Evolutionary conservation across 768 basidiomycete species (phyloP), one percentile per base, ranked within the genome.

Genomic region (Collybia nuda): DNA sequence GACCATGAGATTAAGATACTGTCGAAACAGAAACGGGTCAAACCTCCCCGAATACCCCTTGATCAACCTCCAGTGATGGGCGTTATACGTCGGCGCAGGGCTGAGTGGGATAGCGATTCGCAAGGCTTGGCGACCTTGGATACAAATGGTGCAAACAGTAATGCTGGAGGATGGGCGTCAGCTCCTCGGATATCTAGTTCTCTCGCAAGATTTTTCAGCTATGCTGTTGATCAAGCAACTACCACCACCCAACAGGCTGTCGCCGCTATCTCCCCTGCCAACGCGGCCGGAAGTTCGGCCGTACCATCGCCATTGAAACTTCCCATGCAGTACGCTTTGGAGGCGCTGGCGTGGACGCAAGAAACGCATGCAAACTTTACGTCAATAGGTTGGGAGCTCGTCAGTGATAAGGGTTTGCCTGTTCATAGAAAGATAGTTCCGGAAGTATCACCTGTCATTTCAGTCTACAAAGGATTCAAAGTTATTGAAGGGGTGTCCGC

Each of bases 401-500:
- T 94, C 23, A 81, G 78, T 44, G 89, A 91, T 50, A 89, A 89
- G 56, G 90, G 85, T 5, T 67, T 94, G 28, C 73, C 85, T 2
- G 78, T 96, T 14, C 82, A 90, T 54, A 84, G 86, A 60, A 88
- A 88, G 61, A 66, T 85, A n/a, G 79, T 82, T 6, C 77, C 88
- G 0, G 84, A 88, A 47, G 79, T 96, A 5, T 96, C 93, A 5
- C 76, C 87, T 1, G 73, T 81, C 46, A 82, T 94, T 26, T 92
- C 93, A 0, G 83, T 98, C 2, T 87, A 93, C 66, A 87, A 85
- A 57, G 93, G 90, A 0, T 85, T 88, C 62, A 90, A 91, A 68
- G 92, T 98, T 53, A 86, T 98, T 44, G 90, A 98, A 63, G 93
- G 94, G 3, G 81, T 95, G 9, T 90, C 93, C 1, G 94, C 94